A percentile compares a stretch with the other conserved stretches of the same genome.
These are phyloP conservation scores for Fusarium ambrosium DNA, from an alignment of 2,329 filamentous ascomycete genomes.

Conservation along the genomic window DNA sequence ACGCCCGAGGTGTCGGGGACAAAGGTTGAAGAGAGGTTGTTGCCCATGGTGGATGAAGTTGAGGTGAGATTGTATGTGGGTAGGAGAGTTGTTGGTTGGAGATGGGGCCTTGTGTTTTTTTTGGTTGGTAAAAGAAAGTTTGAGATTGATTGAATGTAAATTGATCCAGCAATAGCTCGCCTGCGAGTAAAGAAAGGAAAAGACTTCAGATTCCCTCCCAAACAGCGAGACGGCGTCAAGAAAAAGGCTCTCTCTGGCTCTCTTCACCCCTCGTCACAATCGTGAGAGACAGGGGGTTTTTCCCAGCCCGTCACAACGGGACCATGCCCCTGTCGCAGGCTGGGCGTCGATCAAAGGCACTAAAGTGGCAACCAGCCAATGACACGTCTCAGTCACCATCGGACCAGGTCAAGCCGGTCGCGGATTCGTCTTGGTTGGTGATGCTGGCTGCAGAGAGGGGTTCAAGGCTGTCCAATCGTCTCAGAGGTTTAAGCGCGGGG, in stretches of 20 bases:
- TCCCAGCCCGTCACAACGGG: slow-evolving; percentile 26
- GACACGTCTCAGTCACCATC: slow-evolving; percentile 8
- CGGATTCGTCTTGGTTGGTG: slow-evolving; percentile 42
- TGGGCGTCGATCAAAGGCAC: slow-evolving; percentile 23
- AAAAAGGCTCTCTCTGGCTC: slow-evolving; percentile 22
- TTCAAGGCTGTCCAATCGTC: slow-evolving; percentile 26
- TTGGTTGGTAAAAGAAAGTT: background rate
- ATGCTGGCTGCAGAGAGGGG: slow-evolving; percentile 8
- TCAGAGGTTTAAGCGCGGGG: slow-evolving; percentile 31
- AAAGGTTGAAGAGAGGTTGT: slow-evolving; percentile 56
- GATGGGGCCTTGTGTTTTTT: background rate
- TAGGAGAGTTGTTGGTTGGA: background rate
- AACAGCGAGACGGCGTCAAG: slow-evolving; percentile 18
- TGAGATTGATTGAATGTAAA: slow-evolving; percentile 16
- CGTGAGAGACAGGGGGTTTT: slow-evolving; percentile 36
- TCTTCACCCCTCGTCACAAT: background rate
- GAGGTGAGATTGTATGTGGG: background rate
- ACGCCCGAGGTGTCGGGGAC: slow-evolving; percentile 55
- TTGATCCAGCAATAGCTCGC: slow-evolving; percentile 33
- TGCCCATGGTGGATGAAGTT: slow-evolving; percentile 52
- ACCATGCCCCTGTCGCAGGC: slow-evolving; percentile 33
- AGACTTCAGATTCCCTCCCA: background rate
- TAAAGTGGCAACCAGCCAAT: slow-evolving; percentile 17
- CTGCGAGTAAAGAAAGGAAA: slow-evolving; percentile 43
- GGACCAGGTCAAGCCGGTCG: slow-evolving; percentile 36